These are phyloP conservation scores for Salix udensis DNA, from an alignment of 345 rosid genomes.

Conservation along the genomic window DNA sequence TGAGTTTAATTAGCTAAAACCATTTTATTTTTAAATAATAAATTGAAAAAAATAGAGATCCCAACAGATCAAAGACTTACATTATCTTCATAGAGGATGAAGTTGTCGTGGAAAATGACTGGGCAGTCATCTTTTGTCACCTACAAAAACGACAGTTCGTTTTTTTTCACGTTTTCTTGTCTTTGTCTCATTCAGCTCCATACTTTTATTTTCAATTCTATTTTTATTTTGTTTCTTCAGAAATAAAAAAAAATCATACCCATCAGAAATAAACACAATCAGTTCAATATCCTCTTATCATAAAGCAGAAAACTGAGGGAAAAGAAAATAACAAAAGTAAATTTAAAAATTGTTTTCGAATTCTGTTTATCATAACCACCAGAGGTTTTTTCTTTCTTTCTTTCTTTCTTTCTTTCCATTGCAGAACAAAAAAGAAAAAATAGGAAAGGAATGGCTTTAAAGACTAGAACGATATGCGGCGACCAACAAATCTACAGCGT, in stretches of 20 bases:
- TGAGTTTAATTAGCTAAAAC: background rate
- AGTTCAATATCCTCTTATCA: background rate
- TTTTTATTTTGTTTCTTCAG: background rate
- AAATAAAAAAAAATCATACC: background rate
- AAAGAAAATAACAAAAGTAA: background rate
- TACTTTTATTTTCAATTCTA: background rate
- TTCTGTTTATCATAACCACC: too few relatives aligned
- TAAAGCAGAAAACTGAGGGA: too few relatives aligned
- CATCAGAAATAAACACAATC: conserved; percentile 4
- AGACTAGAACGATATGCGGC: background rate
- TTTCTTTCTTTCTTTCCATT: too few relatives aligned
- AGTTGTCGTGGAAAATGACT: conserved; percentile 85
- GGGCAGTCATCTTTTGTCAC: conserved; percentile 93
- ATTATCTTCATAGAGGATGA: conserved; percentile 68
- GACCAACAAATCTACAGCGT: background rate
- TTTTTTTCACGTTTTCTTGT: conserved; percentile 16
- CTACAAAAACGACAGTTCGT: conserved; percentile 47
- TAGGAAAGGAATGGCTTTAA: too few relatives aligned
- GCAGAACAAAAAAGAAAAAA: too few relatives aligned
- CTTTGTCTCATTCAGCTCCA: conserved; percentile 10
- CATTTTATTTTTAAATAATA: background rate
- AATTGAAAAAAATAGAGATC: background rate
- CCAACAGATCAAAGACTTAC: conserved; percentile 37
- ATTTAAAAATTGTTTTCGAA: background rate
- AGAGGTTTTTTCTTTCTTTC: too few relatives aligned